Base-by-base conservation (phyloP, 108 stramenopile genomes). In the Nitzschia sp. region DNA sequence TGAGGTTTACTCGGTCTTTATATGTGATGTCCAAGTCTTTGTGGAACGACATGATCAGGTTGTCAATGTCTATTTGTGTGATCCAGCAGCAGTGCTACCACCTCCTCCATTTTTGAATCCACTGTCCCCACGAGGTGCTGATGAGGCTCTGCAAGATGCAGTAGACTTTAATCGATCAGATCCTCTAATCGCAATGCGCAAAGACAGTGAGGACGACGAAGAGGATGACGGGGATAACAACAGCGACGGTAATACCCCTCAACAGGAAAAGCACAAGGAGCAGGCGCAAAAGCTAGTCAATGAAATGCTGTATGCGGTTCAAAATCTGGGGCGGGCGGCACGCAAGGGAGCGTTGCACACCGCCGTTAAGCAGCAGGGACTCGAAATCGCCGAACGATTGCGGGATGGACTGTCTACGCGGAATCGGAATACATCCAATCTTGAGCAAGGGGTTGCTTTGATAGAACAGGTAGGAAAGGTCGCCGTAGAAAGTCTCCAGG, bases 21-120 rank as follows among this genome's bases (percentile, higher is more conserved):
- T 84, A 18, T 35, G 75, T 11, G 86, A 87, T 59, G 74, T 80
- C 19, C 86, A 87, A 74, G 78, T 82, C 5, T 87, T 87, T 71
- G 57, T 87, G 35, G 86, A 87, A 55, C 79, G 82, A 29, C 64
- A 66, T 21, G 67, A 75, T n/a, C 47, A 75, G 46, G 68, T 87
- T 21, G 72, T 84, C 54, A 87, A 87, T 62, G 79, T 87, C 15
- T 82, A 82, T 49, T 61, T 87, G 18, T 48, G 79, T 32, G 82
- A 87, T 74, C 57, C 54, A 15, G 66, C 53, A 19, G 33, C 74
- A 2, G 59, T 70, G 28, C 30, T 85, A 25, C 80, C 84, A 23
- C 74, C 73, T 51, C 62, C 80, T 30, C 74, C 74, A 13, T 66
- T 49, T 46, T 25, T 59, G 13, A 29, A 4, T 18, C 30, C 56